phyloP scores from a whole-genome alignment of 495 filamentous ascomycete genomes.

The Neurospora sp. region DNA sequence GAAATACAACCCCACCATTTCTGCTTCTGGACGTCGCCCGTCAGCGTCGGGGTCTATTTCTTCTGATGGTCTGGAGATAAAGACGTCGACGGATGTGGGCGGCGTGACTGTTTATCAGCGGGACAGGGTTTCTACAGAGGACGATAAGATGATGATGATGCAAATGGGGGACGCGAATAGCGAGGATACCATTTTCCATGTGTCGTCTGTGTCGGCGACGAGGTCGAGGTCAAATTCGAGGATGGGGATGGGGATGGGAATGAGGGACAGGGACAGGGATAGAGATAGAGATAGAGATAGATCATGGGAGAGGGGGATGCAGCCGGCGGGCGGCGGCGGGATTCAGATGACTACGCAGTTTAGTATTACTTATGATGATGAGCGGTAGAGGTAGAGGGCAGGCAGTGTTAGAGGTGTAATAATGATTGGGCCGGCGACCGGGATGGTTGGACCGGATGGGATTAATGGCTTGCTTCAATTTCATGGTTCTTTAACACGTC shows the following conservation, averaged over 20 bases:
- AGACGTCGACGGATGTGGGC: not conserved
- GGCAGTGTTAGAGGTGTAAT: not conserved
- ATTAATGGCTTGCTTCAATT: not conserved
- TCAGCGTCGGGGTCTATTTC: not conserved
- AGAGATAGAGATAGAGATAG: not conserved
- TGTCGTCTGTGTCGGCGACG: conserved; percentile 7
- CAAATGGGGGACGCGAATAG: conserved; percentile 29
- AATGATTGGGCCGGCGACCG: not conserved
- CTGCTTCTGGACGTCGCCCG: not conserved
- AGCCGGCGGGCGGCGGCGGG: not conserved
- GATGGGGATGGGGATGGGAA: not conserved
- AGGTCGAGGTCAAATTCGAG: not conserved
- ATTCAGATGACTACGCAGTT: conserved; percentile 4
- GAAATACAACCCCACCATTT: not conserved
- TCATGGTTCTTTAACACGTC: not conserved
- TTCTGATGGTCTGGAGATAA: not conserved
- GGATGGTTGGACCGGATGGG: not conserved
- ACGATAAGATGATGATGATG: not conserved
- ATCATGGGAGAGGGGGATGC: not conserved
- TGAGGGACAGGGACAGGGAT: no score
- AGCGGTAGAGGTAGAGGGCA: not conserved
- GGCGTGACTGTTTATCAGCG: not conserved
- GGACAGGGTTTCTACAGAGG: not conserved
- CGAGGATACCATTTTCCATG: conserved; percentile 29
- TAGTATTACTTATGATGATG: conserved; percentile 4